These are phyloP conservation scores for Lepraria neglecta DNA, from an alignment of 495 filamentous ascomycete species.

Conservation along the genomic window DNA sequence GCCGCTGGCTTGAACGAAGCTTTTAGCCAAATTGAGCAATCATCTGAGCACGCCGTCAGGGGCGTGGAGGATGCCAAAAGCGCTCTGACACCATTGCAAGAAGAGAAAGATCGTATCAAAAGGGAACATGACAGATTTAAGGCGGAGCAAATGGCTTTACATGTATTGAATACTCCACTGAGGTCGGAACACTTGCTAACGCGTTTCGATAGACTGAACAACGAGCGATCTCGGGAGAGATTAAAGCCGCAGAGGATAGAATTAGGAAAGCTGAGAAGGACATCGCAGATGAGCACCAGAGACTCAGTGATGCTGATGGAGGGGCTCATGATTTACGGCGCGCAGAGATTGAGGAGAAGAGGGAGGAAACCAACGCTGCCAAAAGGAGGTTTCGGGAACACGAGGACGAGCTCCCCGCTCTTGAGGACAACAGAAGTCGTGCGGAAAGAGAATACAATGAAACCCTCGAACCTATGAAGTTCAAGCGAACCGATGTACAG, in stretches of 20 bases:
- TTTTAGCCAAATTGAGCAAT: slow-evolving; percentile 42
- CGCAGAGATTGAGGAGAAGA: slow-evolving; percentile 42
- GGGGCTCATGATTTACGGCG: slow-evolving; percentile 47
- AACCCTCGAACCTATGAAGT: slow-evolving; percentile 27
- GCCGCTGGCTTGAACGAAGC: slow-evolving; percentile 36
- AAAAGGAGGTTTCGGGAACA: slow-evolving; percentile 34
- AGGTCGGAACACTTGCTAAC: slow-evolving; percentile 15
- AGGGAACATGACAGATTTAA: slow-evolving; percentile 37
- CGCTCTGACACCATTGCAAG: slow-evolving; percentile 40
- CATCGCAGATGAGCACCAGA: slow-evolving; percentile 43
- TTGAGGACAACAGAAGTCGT: slow-evolving; percentile 37
- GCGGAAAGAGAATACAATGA: slow-evolving; percentile 34
- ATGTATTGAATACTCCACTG: slow-evolving; percentile 34
- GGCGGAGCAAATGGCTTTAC: slow-evolving; percentile 39
- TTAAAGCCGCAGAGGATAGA: slow-evolving; percentile 40
- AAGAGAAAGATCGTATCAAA: slow-evolving; percentile 40
- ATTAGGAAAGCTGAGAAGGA: slow-evolving; percentile 39
- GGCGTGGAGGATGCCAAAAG: slow-evolving; percentile 47
- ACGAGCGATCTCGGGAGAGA: slow-evolving; percentile 43
- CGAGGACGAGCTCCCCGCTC: slow-evolving; percentile 22
- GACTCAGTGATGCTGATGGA: slow-evolving; percentile 47
- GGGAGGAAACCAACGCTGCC: slow-evolving; percentile 32
- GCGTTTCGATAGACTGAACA: slow-evolving; percentile 42
- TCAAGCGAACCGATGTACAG: slow-evolving; percentile 38
- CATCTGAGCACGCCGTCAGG: slow-evolving; percentile 48